A percentile compares a stretch with the other conserved stretches of the same genome.
Evolutionary conservation across 1,284 basidiomycete species (phyloP).

Genomic region (Pholiota adiposa): DNA sequence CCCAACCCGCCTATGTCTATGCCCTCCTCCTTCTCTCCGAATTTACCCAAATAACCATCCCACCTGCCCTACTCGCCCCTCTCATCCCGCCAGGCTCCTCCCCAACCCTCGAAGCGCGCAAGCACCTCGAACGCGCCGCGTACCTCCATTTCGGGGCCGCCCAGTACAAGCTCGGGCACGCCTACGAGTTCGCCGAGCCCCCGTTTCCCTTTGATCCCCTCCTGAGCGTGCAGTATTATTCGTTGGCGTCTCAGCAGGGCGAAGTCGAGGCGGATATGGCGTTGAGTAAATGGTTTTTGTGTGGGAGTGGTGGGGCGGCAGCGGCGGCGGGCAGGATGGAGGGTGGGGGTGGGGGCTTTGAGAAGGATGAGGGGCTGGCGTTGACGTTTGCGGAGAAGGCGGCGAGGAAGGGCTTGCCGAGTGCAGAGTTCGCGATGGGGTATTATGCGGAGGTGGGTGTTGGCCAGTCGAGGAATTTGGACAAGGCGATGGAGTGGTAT

Average conservation of each 20-base stretch:
- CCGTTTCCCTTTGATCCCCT: conserved; percentile 90
- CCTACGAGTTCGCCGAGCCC: conserved; percentile 89
- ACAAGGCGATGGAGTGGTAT: no score
- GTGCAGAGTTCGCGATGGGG: no score
- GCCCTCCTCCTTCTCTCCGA: conserved; percentile 85
- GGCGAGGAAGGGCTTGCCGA: conserved; percentile 77
- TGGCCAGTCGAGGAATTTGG: conserved; percentile 71
- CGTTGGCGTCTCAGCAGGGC: conserved; percentile 81
- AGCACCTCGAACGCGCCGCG: conserved; percentile 79
- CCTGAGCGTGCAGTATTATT: conserved; percentile 92
- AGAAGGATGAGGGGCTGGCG: conserved; percentile 89
- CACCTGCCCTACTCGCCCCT: conserved; percentile 54
- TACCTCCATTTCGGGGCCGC: conserved; percentile 88
- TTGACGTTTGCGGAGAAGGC: conserved; percentile 93
- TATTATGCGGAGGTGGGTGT: no score
- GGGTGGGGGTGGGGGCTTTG: conserved; percentile 62
- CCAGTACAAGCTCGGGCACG: conserved; percentile 92
- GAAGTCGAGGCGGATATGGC: conserved; percentile 96
- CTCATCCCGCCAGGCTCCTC: no score
- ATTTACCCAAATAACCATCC: conserved; percentile 64
- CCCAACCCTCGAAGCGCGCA: conserved; percentile 52
- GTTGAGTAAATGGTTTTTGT: conserved; percentile 93
- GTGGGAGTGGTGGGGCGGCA: conserved; percentile 57
- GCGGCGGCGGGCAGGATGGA: conserved; percentile 51
- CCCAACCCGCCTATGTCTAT: conserved; percentile 87